These are phyloP conservation scores for Melampsora americana DNA, from an alignment of 1,284 basidiomycete genomes.

Conservation along the genomic window DNA sequence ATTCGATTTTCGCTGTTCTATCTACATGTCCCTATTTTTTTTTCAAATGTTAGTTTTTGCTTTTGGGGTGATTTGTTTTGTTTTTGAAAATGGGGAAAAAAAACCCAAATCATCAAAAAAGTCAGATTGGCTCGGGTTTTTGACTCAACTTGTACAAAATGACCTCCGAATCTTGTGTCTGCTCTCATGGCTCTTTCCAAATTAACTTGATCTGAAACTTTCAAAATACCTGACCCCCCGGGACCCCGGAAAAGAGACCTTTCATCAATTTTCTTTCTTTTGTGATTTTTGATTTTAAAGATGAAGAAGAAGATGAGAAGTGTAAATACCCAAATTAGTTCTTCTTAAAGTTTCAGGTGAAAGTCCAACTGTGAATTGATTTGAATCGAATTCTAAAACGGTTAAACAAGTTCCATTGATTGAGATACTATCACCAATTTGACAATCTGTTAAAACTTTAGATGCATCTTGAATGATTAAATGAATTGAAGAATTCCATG, in stretches of 20 bases:
- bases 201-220: constrained; percentile 78
- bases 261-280: background rate
- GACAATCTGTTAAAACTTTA: constrained; percentile 81
- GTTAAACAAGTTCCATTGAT: constrained; percentile 82
- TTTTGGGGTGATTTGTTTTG: no score
- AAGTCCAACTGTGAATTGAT: constrained; percentile 87
- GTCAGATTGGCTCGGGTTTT: background rate
- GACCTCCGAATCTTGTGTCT: constrained; percentile 88
- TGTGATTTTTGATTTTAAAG: background rate
- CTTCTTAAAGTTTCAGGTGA: constrained; percentile 89
- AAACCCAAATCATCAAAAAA: no score
- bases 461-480: constrained; percentile 68
- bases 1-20: constrained; percentile 72
- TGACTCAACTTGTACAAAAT: constrained; percentile 82
- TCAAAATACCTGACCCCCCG: no score
- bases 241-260: no score
- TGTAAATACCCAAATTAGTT: constrained; percentile 89
- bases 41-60: no score
- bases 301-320: no score
- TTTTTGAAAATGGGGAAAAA: constrained; percentile 47
- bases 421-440: constrained; percentile 90
- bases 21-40: constrained; percentile 79
- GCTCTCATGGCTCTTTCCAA: constrained; percentile 92
- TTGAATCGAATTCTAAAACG: constrained; percentile 70
- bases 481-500: constrained; percentile 70